Evolutionary conservation across 1,284 basidiomycete species (phyloP).

Genomic region (Phylloboletellus chloephorus): DNA sequence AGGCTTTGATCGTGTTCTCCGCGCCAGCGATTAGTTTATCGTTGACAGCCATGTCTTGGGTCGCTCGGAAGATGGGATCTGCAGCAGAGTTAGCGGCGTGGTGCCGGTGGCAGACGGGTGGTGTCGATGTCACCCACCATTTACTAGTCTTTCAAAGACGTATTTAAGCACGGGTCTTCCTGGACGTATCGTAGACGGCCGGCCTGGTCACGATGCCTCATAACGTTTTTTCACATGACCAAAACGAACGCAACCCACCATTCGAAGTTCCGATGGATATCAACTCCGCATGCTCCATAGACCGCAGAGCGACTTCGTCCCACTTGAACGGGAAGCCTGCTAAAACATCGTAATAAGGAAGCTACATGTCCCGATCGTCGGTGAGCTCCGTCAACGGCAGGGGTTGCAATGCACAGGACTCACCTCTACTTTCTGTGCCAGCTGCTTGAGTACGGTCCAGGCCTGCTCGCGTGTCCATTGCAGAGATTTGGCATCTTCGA

Average conservation of each 20-base stretch:
- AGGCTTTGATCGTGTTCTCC: constrained; percentile 62
- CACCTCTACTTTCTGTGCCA: constrained; percentile 72
- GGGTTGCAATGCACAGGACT: constrained; percentile 6
- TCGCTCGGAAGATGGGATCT: constrained; percentile 80
- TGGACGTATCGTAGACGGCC: constrained; percentile 80
- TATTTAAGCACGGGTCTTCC: constrained; percentile 87
- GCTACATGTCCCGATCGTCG: constrained; percentile 35
- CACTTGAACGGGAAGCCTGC: constrained; percentile 90
- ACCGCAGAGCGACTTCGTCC: constrained; percentile 75
- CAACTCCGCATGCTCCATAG: constrained; percentile 87
- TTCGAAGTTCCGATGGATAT: constrained; percentile 76
- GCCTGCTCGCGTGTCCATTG: constrained; percentile 86
- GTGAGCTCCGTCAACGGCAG: constrained; percentile 1
- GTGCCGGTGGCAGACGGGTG: neutral
- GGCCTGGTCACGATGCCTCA: constrained; percentile 43
- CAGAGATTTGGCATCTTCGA: constrained; percentile 77
- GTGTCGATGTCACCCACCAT: constrained; percentile 46
- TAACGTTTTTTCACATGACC: neutral
- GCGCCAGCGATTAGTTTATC: constrained; percentile 63
- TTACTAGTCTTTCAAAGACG: constrained; percentile 78
- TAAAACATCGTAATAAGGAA: constrained; percentile 80
- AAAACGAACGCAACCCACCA: constrained; percentile 39
- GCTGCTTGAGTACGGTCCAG: constrained; percentile 76
- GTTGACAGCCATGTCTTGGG: constrained; percentile 79
- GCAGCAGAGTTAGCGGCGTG: neutral